These are phyloP conservation scores for Schwanniomyces pseudopolymorphus DNA, from an alignment of 805 yeast species.

Conservation along the genomic window DNA sequence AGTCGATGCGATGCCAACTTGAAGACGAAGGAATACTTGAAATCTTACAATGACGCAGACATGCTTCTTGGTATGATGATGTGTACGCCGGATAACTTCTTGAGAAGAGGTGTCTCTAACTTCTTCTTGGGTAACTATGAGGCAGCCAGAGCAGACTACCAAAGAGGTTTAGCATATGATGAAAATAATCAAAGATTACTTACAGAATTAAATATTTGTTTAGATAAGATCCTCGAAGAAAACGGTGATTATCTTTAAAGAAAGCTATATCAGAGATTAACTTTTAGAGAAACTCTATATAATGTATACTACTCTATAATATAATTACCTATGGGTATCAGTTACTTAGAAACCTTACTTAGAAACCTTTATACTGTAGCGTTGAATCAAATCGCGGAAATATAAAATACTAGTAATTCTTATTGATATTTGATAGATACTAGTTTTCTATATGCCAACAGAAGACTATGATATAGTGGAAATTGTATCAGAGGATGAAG, in stretches of 20 bases:
- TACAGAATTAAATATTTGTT: constrained; percentile 47
- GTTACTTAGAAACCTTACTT: not conserved
- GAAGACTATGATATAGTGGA: constrained; percentile 5
- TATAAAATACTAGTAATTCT: not conserved
- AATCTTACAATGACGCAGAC: constrained; percentile 70
- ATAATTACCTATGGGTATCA: not conserved
- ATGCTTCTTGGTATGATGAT: constrained; percentile 59
- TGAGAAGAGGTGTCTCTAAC: constrained; percentile 67
- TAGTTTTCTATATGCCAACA: not conserved
- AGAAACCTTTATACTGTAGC: not conserved
- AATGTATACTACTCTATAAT: not conserved
- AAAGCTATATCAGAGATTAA: not conserved
- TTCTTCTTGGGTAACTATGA: constrained; percentile 60
- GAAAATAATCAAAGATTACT: constrained; percentile 51
- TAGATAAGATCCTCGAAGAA: constrained; percentile 51
- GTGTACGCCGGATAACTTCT: constrained; percentile 64
- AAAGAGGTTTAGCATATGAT: constrained; percentile 68
- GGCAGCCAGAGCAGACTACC: constrained; percentile 64
- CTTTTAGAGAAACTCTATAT: not conserved
- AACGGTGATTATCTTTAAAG: constrained; percentile 51
- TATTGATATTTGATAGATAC: not conserved
- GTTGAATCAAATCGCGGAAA: not conserved
- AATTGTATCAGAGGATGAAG: constrained; percentile 12
- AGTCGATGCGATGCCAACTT: constrained; percentile 71
- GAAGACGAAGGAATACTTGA: constrained; percentile 51